These are phyloP conservation scores for Fimicolochytrium jonesii DNA, from an alignment of 192 early-diverging fungal species.

Conservation along the genomic window DNA sequence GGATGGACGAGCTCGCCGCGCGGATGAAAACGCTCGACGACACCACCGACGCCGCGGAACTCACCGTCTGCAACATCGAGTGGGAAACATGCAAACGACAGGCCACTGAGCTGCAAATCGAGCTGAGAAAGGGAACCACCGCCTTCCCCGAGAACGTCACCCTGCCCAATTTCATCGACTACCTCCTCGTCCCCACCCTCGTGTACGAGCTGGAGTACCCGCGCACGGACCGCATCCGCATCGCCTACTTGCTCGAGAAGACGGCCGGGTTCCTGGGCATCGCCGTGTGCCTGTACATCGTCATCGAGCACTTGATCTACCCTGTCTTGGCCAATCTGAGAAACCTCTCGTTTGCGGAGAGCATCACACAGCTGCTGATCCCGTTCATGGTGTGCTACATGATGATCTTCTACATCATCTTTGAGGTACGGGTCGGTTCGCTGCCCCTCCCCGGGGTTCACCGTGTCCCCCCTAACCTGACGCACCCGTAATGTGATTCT, in stretches of 20 bases:
- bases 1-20: slow-evolving; percentile 22
- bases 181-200: slow-evolving; percentile 80
- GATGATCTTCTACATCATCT: slow-evolving; percentile 91
- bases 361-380: slow-evolving; percentile 64
- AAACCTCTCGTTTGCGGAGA: slow-evolving; percentile 52
- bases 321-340: slow-evolving; percentile 67
- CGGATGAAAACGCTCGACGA: slow-evolving; percentile 20
- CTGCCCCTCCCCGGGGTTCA: no score
- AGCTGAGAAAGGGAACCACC: slow-evolving; percentile 15
- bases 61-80: not conserved
- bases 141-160: slow-evolving; percentile 78
- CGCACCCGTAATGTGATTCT: no score
- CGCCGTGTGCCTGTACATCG: slow-evolving; percentile 77
- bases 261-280: slow-evolving; percentile 69
- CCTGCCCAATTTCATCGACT: slow-evolving; percentile 78
- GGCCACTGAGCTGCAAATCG: slow-evolving; percentile 7
- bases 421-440: slow-evolving; percentile 66
- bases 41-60: not conserved
- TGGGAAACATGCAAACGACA: slow-evolving; percentile 14
- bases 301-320: slow-evolving; percentile 81
- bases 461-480: no score
- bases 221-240: slow-evolving; percentile 77
- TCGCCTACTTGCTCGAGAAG: slow-evolving; percentile 82
- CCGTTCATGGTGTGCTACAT: slow-evolving; percentile 92
- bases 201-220: slow-evolving; percentile 95